phyloP scores from a whole-genome alignment of 768 basidiomycete species.

The Harrya chromipes region DNA sequence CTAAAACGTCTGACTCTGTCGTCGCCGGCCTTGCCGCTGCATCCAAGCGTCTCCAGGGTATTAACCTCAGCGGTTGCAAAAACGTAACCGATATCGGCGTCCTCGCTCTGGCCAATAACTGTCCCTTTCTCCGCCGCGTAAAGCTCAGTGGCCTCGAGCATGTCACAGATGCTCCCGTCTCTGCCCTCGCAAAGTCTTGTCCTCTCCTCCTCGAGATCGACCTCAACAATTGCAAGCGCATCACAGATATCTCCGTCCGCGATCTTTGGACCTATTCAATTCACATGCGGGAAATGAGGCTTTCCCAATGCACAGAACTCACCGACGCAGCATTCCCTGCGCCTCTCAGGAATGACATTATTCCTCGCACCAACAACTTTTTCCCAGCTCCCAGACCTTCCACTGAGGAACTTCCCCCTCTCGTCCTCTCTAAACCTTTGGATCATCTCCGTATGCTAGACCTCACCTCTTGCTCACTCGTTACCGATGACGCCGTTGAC shows the following conservation, averaged over 20 bases:
- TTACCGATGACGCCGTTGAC: constrained; percentile 83
- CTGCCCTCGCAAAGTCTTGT: constrained; percentile 72
- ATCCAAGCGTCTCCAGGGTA: constrained; percentile 80
- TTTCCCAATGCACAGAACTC: constrained; percentile 74
- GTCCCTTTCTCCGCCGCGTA: constrained; percentile 80
- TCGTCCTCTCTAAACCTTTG: constrained; percentile 60
- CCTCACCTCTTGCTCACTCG: constrained; percentile 75
- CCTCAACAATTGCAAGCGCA: constrained; percentile 74
- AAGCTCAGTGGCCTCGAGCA: constrained; percentile 78
- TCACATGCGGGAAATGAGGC: constrained; percentile 88
- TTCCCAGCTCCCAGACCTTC: constrained; percentile 37
- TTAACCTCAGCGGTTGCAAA: constrained; percentile 86
- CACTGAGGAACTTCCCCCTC: constrained; percentile 53
- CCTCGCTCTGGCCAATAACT: constrained; percentile 68
- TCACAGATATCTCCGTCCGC: constrained; percentile 76
- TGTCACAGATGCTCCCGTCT: constrained; percentile 75
- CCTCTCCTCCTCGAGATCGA: constrained; percentile 93
- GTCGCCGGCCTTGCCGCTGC: constrained; percentile 66
- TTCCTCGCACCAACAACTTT: constrained; percentile 39
- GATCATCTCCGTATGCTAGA: constrained; percentile 93
- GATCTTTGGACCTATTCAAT: constrained; percentile 78
- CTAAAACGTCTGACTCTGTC: constrained; percentile 65
- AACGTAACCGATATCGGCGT: constrained; percentile 77
- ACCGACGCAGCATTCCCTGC: constrained; percentile 87
- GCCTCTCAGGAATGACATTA: constrained; percentile 41